Evolutionary conservation across 805 yeast genomes (phyloP).

Genomic region (Pichia rugopelliculosa): DNA sequence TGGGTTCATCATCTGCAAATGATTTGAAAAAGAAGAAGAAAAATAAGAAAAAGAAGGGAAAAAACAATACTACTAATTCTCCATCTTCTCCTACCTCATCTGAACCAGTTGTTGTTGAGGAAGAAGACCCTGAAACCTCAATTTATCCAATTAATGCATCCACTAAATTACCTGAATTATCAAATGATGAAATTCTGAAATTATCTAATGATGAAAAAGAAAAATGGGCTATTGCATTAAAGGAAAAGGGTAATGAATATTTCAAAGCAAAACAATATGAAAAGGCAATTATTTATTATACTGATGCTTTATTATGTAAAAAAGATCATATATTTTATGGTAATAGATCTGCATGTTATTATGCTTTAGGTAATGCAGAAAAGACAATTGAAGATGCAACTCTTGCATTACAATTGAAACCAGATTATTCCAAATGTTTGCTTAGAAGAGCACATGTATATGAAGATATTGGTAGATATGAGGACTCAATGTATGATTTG

Average conservation of each 20-base stretch:
- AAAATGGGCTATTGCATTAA: slow-evolving; percentile 64
- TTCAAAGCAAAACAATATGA: slow-evolving; percentile 65
- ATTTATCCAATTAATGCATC: slow-evolving; percentile 43
- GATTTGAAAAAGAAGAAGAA: slow-evolving; percentile 29
- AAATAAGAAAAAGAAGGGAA: slow-evolving; percentile 38
- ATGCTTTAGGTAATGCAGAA: slow-evolving; percentile 70
- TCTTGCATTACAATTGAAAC: slow-evolving; percentile 75
- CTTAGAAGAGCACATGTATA: slow-evolving; percentile 90
- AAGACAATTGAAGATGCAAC: slow-evolving; percentile 86
- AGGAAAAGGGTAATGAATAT: slow-evolving; percentile 80
- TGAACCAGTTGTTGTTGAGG: slow-evolving; percentile 15
- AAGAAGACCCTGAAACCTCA: slow-evolving; percentile 7
- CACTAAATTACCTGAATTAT: slow-evolving; percentile 53
- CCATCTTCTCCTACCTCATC: slow-evolving; percentile 10
- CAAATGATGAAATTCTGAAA: slow-evolving; percentile 36
- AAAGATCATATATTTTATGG: slow-evolving; percentile 87
- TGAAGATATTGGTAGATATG: slow-evolving; percentile 69
- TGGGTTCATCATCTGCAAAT: slow-evolving; percentile 10
- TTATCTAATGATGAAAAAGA: slow-evolving; percentile 49
- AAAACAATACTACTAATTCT: slow-evolving; percentile 12
- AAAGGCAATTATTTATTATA: slow-evolving; percentile 73
- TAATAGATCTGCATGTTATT: slow-evolving; percentile 93
- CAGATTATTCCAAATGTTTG: slow-evolving; percentile 86
- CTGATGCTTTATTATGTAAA: slow-evolving; percentile 68
- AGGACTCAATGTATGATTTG: slow-evolving; percentile 85